Percentiles rank a stretch among this genome's conserved stretches.
Conservation (phyloP, 169 alveolate species). For the Eimeria necatrix region DNA sequence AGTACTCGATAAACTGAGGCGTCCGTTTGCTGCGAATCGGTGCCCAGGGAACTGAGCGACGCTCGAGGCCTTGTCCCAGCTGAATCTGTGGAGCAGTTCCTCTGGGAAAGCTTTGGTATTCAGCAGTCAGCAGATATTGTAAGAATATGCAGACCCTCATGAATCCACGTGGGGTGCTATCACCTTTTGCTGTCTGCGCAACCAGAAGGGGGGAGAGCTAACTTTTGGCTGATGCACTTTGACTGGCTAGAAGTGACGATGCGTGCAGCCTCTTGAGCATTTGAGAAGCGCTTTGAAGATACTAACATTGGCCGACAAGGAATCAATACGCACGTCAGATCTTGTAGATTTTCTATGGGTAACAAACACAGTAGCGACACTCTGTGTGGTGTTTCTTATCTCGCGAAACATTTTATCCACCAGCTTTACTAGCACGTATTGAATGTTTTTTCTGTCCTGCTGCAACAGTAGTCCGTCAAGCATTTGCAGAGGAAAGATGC, state of each 20-base stretch:
- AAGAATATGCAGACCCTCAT: background rate
- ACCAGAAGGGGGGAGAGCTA: background rate
- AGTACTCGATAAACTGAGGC: background rate
- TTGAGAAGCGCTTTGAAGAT: constrained; percentile 69
- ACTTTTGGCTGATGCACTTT: background rate
- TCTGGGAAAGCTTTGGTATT: constrained; percentile 63
- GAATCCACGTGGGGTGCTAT: background rate
- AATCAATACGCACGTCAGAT: constrained; percentile 32
- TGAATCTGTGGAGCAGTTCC: constrained; percentile 63
- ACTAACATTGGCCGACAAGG: constrained; percentile 57
- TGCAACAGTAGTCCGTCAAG: background rate
- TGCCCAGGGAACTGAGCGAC: constrained; percentile 63
- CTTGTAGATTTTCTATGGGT: constrained; percentile 73
- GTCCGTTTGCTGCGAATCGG: constrained; percentile 23
- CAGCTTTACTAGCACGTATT: background rate
- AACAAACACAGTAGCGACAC: background rate
- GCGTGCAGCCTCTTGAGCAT: constrained; percentile 74
- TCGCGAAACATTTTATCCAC: background rate
- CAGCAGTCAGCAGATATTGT: constrained; percentile 65
- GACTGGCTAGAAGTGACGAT: background rate
- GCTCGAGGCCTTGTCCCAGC: constrained; percentile 67
- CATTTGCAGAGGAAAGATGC: background rate
- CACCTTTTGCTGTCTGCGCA: too few relatives aligned
- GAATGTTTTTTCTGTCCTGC: background rate
- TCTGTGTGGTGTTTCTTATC: background rate